Base-by-base conservation (phyloP, 495 filamentous ascomycete species). In the Daldinia decipiens region DNA sequence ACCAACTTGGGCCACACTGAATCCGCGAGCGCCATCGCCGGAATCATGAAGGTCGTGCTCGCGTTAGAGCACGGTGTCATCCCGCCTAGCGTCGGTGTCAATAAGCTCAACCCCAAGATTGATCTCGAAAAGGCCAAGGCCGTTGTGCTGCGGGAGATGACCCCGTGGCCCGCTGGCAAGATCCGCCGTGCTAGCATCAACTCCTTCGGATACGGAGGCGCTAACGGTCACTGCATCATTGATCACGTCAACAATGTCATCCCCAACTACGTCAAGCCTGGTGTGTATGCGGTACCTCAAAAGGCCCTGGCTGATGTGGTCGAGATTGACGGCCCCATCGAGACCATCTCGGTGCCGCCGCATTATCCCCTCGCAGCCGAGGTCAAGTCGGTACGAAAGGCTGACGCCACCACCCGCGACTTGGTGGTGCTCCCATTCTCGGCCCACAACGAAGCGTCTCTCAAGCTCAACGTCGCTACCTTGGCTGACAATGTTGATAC, bases 1-100 rank as follows among this genome's bases (percentile, higher is more conserved):
- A 72, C 77, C 1, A 83, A 83, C 52, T 70, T 82, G n/a, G 81
- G 81, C 1, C 81, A 82, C 36, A 74, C 73, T 1, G 81, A 83
- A 24, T 70, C 76, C 2, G 74, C 77, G 2, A 79, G 76, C 15
- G 78, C 83, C 1, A 47, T 87, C 0, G 79, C 80, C 1, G 76
- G 67, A n/a, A 55, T 87, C 21, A 80, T 87, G 57, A 87, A 87
- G 62, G 73, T 70, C 0, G 69, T 78, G 0, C 24, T 85, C 51
- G 65, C 69, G 13, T 31, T 87, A 8, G 83, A 87, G 51, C 77
- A 78, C 15, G 80, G 78, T 4, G 50, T 77, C 24, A 82, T 87
- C 38, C 81, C 79, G 1, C 78, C 83, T 2, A 80, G 58, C 60
- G 62, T 79, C 53, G 76, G 78, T 40, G 80, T 81, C 32, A 71